phyloP scores from a whole-genome alignment of 306 rosid genomes.

The Cotoneaster glaucophyllus region DNA sequence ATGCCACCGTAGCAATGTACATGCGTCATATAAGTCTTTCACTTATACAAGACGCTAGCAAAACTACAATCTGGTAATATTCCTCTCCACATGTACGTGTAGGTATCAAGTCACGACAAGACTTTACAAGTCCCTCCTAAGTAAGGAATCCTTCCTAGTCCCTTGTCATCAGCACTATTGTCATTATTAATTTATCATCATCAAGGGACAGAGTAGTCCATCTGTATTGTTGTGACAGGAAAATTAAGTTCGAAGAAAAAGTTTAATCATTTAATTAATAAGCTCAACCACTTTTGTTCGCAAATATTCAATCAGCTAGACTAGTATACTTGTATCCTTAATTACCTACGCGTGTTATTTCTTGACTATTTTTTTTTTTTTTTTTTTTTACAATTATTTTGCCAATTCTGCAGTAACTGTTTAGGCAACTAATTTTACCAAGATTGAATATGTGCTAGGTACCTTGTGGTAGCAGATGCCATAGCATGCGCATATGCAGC shows the following conservation, averaged over 20 bases:
- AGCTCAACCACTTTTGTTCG: not conserved
- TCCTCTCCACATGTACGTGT: too few relatives aligned
- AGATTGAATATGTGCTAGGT: conserved; percentile 24
- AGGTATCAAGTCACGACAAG: not conserved
- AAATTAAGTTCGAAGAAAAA: too few relatives aligned
- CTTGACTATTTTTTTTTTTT: not conserved
- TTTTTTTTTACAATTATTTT: not conserved
- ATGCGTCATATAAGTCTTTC: not conserved
- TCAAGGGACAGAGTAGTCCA: too few relatives aligned
- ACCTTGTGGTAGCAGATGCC: conserved; percentile 50
- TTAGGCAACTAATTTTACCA: not conserved
- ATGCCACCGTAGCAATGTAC: too few relatives aligned
- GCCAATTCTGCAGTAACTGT: not conserved
- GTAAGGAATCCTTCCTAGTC: not conserved
- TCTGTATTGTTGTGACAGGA: too few relatives aligned
- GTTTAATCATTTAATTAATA: not conserved
- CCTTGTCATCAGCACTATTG: not conserved
- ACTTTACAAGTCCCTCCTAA: not conserved
- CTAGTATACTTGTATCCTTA: not conserved
- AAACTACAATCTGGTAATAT: too few relatives aligned
- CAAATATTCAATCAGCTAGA: not conserved
- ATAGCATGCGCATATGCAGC: conserved; percentile 57
- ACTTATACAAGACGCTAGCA: too few relatives aligned
- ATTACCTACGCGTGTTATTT: not conserved
- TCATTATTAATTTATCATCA: not conserved